Base-by-base conservation (phyloP, 2,329 filamentous ascomycete species). In the Diaporthe amygdali region DNA sequence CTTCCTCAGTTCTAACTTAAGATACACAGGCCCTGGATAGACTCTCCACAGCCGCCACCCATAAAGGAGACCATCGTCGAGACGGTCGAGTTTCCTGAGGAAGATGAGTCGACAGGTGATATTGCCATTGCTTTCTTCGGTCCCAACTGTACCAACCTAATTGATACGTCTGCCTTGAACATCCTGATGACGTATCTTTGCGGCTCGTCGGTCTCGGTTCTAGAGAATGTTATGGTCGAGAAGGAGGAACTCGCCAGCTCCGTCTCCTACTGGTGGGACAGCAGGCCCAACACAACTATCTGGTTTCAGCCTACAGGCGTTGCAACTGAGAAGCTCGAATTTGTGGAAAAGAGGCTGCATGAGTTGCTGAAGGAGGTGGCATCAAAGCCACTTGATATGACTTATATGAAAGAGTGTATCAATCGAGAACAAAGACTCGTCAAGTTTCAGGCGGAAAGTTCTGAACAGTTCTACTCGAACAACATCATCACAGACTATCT, bases 171-270 rank as follows among this genome's bases (percentile, higher is more conserved):
- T 17, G 96, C 95, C 1, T 83, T 98, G 4, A 93, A 93, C 74
- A 90, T 97, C 64, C 83, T 97, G 2, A 87, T 97, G 47, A 91
- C 92, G 2, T 99, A 98, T 78, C 89, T 99, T 22, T 94, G 94
- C 74, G 96, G 95, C 7, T 98, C 96, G 0, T 97, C 97, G 0
- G 94, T 97, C 3, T 96, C 96, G 0, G 87, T 99, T 1, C 85
- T 99, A 7, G 96, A 98, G 78, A 98, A 98, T 75, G 89, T 91
- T 22, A 88, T 99, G 72, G 96, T 99, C 2, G 96, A 99, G 79
- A 94, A 92, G 76, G 96, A 98, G 81, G 93, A 97, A 75, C 89
- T 98, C 55, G 94, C 95, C 4, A 98, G 95, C 81, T 94, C 92
- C 8, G 91, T 98, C 14, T 91, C 91, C 61, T 95, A 93, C 80